These are phyloP conservation scores for Prunus davidiana DNA, from an alignment of 306 rosid species.

Conservation along the genomic window DNA sequence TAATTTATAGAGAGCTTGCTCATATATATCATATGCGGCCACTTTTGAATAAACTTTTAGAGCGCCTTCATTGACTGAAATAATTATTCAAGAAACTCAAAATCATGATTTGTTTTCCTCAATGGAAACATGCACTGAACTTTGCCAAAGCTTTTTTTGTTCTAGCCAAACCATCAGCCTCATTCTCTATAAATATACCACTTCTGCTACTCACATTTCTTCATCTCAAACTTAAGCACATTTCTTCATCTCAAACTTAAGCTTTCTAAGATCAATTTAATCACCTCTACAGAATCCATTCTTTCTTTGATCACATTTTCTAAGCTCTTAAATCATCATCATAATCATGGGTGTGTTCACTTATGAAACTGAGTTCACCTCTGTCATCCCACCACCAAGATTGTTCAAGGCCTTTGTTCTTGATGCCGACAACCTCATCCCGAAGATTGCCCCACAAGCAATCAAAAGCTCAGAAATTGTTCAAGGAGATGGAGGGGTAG, in stretches of 20 bases:
- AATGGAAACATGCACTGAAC: too few relatives aligned
- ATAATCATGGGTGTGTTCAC: constrained; percentile 22
- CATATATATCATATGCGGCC: too few relatives aligned
- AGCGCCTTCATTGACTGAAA: not conserved
- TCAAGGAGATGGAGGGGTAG: constrained; percentile 51
- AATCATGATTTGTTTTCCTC: too few relatives aligned
- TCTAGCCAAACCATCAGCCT: too few relatives aligned
- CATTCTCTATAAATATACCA: not conserved
- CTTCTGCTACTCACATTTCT: not conserved
- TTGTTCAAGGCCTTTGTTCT: constrained; percentile 48
- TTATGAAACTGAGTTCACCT: constrained; percentile 23
- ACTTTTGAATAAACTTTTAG: too few relatives aligned
- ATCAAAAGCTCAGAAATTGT: constrained; percentile 26
- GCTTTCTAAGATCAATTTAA: not conserved
- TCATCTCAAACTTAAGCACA: too few relatives aligned
- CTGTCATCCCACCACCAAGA: constrained; percentile 34
- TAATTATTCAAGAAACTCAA: not conserved
- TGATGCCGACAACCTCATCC: constrained; percentile 43
- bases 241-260: constrained; percentile 9
- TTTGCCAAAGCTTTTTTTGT: too few relatives aligned
- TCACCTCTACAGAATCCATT: not conserved
- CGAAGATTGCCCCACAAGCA: constrained; percentile 25
- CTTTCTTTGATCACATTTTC: not conserved
- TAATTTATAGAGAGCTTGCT: too few relatives aligned
- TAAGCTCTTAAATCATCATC: not conserved